A percentile compares a stretch with the other conserved stretches of the same genome.
These are phyloP conservation scores for Rhinocladiella mackenziei DNA, from an alignment of 2,329 filamentous ascomycete species.

Conservation along the genomic window DNA sequence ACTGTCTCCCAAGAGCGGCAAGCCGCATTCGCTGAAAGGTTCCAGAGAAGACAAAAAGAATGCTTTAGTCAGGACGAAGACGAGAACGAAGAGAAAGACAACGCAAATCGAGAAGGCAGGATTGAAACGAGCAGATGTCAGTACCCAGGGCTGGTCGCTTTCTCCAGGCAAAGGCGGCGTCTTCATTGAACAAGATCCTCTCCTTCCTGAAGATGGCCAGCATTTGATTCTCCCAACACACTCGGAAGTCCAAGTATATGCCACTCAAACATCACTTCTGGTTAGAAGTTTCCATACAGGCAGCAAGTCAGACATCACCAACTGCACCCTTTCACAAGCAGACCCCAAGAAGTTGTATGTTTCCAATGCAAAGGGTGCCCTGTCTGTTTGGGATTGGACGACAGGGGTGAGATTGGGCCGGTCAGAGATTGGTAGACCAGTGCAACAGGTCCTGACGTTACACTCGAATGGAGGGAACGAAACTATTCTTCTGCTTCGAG, in stretches of 20 bases:
- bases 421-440: slow-evolving; percentile 3
- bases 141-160: slow-evolving; percentile 41
- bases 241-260: slow-evolving; percentile 74
- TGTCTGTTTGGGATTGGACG: slow-evolving; percentile 59
- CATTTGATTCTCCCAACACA: slow-evolving; percentile 71
- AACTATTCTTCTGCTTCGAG: slow-evolving; percentile 10
- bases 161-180: slow-evolving; percentile 53
- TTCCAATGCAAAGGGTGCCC: slow-evolving; percentile 48
- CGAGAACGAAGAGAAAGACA: slow-evolving; percentile 8
- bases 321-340: slow-evolving; percentile 50
- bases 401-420: slow-evolving; percentile 35
- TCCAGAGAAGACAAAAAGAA: background rate
- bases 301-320: slow-evolving; percentile 46
- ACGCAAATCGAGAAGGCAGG: slow-evolving; percentile 4
- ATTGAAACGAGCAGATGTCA: background rate
- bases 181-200: slow-evolving; percentile 53
- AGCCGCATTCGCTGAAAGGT: background rate
- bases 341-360: slow-evolving; percentile 53
- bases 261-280: slow-evolving; percentile 73
- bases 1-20: background rate
- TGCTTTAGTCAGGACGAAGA: slow-evolving; percentile 28
- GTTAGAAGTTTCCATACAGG: slow-evolving; percentile 64
- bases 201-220: slow-evolving; percentile 57
- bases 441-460: slow-evolving; percentile 17
- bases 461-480: slow-evolving; percentile 11